Base-by-base conservation (phyloP, 2,329 filamentous ascomycete species). In the Pseudogymnoascus sp. region DNA sequence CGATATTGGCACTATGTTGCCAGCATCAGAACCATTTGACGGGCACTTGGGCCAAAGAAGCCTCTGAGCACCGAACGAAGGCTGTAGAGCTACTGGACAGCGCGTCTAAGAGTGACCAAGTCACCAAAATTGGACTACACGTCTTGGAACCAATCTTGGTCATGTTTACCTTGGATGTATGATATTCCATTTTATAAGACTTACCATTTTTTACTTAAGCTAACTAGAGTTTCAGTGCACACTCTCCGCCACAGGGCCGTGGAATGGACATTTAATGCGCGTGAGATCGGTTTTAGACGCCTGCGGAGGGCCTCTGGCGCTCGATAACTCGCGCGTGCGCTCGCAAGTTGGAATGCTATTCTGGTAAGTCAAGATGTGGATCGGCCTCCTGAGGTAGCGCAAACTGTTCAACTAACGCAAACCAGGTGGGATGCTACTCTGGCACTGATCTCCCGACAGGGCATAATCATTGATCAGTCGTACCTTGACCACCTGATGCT, bases 101-200 rank as follows among this genome's bases (percentile, higher is more conserved):
- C 55, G 65, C 63, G 25, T 60, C 68, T 21, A 52, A 65, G 58
- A 31, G 62, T 12, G 31, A 25, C 33, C 25, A 61, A 37, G 62
- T 52, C 9, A 37, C 18, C 4, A 55, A 6, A 18, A 38, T 49
- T 23, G 40, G 40, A 31, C 58, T 63, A 14, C 28, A 38, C 12
- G 52, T 71, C 16, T 45, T 75, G 1, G 73, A 74, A 35, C 70
- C 72, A 0, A 66, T 72, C 0, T 49, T 74, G 14, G 68, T 75
- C 5, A 60, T 75, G 5, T 71, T 74, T 63, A 74, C 72, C 14
- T 61, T 75, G 6, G 72, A 75, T 41, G 74, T 71, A 65, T 59
- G 71, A 62, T 21, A 7, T 18, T 21, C n/a, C 14, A 31, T 35
- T 25, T 60, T 8, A 4, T 23, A 11, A 1, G 5, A 2, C 16